phyloP scores from a whole-genome alignment of 179 eudicot species.

The Gypsophila paniculata region DNA sequence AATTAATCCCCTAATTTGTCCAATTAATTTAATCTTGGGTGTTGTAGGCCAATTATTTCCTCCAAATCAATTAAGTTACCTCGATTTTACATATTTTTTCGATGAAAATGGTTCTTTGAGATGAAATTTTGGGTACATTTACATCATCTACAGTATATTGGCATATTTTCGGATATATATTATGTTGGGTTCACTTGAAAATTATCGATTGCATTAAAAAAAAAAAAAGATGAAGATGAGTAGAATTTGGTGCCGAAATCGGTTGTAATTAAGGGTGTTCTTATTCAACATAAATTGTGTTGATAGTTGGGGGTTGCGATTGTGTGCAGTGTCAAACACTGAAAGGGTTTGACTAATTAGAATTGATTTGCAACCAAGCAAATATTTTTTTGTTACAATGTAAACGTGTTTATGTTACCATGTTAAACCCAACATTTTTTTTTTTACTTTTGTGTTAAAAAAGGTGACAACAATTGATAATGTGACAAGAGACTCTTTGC shows the following conservation, averaged over 20 bases:
- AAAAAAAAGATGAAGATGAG: constrained; percentile 69
- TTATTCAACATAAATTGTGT: constrained; percentile 86
- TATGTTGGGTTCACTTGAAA: constrained; percentile 51
- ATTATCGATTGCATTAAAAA: constrained; percentile 67
- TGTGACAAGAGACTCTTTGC: too few relatives aligned
- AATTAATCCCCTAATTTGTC: constrained; percentile 4
- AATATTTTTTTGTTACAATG: too few relatives aligned
- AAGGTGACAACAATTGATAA: too few relatives aligned
- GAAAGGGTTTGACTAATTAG: too few relatives aligned
- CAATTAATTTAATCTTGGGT: neutral
- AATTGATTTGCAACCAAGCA: too few relatives aligned
- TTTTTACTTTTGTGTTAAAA: too few relatives aligned
- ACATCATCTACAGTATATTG: constrained; percentile 69
- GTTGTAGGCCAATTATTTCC: neutral
- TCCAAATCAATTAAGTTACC: too few relatives aligned
- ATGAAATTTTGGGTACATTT: constrained; percentile 67
- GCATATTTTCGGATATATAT: constrained; percentile 67
- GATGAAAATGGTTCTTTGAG: constrained; percentile 34
- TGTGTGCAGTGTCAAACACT: too few relatives aligned
- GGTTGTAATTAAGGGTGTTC: constrained; percentile 69
- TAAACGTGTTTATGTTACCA: too few relatives aligned
- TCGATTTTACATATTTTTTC: neutral
- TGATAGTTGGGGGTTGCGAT: too few relatives aligned
- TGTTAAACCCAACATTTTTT: too few relatives aligned
- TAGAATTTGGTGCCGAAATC: constrained; percentile 74